These are phyloP conservation scores for Oemleria cerasiformis DNA, from an alignment of 306 rosid genomes.

Conservation along the genomic window DNA sequence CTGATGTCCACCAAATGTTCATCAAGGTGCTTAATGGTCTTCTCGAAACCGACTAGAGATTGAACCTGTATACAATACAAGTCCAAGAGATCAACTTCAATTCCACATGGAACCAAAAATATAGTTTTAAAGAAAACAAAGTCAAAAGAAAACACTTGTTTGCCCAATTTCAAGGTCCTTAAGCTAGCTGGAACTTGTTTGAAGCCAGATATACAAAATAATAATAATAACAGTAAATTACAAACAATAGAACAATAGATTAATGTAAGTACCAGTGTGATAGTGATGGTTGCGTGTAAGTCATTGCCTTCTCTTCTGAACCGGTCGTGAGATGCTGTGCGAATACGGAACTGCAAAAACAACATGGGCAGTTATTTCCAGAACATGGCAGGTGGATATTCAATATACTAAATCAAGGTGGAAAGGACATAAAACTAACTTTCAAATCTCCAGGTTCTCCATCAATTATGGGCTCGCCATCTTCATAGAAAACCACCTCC, in stretches of 20 bases:
- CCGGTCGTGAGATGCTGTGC: constrained; percentile 76
- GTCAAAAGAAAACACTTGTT: not conserved
- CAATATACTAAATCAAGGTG: constrained; percentile 16
- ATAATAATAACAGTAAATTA: not conserved
- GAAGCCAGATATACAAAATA: not conserved
- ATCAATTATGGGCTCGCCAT: constrained; percentile 90
- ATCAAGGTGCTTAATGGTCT: constrained; percentile 79
- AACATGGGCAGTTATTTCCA: constrained; percentile 25
- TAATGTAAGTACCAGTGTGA: constrained; percentile 60
- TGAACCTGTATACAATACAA: constrained; percentile 59
- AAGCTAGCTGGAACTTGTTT: not conserved
- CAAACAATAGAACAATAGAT: not conserved
- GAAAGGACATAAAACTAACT: constrained; percentile 43
- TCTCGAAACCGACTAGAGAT: constrained; percentile 95
- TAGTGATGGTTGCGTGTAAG: constrained; percentile 80
- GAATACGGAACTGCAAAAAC: constrained; percentile 74
- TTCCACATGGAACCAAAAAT: not conserved
- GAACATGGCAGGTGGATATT: constrained; percentile 19
- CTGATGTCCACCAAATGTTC: constrained; percentile 84
- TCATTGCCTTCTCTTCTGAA: constrained; percentile 87
- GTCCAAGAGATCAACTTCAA: constrained; percentile 25
- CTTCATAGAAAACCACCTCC: constrained; percentile 98
- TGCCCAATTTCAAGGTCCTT: not conserved
- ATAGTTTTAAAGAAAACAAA: not conserved
- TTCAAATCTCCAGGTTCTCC: constrained; percentile 96